Conservation (phyloP, 805 yeast species). For the Candida multigemmis region DNA sequence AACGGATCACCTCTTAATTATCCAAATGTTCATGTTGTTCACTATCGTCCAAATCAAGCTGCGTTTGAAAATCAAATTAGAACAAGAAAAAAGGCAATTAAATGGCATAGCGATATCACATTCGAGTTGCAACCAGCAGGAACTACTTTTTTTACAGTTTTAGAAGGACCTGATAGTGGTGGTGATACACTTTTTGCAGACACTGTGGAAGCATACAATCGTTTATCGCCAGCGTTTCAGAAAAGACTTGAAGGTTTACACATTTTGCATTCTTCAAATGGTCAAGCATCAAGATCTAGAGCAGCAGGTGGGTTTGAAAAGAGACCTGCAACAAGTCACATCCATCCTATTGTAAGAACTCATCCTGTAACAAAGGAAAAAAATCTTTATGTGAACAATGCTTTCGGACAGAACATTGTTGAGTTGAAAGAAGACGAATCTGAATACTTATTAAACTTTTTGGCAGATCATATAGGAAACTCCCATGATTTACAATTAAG, state of each 20-base stretch:
- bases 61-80: slow-evolving; percentile 6
- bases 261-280: slow-evolving; percentile 26
- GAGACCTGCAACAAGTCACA: slow-evolving; percentile 24
- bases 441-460: slow-evolving; percentile 22
- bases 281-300: slow-evolving; percentile 21
- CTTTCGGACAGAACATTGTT: slow-evolving; percentile 24
- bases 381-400: slow-evolving; percentile 24
- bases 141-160: slow-evolving; percentile 24
- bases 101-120: slow-evolving; percentile 29
- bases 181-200: slow-evolving; percentile 33
- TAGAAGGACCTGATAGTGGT: slow-evolving; percentile 29
- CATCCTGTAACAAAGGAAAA: slow-evolving; percentile 31
- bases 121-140: slow-evolving; percentile 35
- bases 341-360: slow-evolving; percentile 30
- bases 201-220: slow-evolving; percentile 28
- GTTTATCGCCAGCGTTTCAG: slow-evolving; percentile 28
- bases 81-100: slow-evolving; percentile 16
- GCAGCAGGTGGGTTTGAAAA: slow-evolving; percentile 19
- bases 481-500: slow-evolving; percentile 30
- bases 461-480: slow-evolving; percentile 20
- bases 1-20: slow-evolving; percentile 24
- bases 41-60: slow-evolving; percentile 10
- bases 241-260: slow-evolving; percentile 24
- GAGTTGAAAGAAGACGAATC: slow-evolving; percentile 31
- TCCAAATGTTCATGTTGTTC: slow-evolving; percentile 21